A percentile compares a stretch with the other conserved stretches of the same genome.
These are phyloP conservation scores for Myriosclerotinia scirpicola DNA, from an alignment of 2,329 filamentous ascomycete species.

Conservation along the genomic window DNA sequence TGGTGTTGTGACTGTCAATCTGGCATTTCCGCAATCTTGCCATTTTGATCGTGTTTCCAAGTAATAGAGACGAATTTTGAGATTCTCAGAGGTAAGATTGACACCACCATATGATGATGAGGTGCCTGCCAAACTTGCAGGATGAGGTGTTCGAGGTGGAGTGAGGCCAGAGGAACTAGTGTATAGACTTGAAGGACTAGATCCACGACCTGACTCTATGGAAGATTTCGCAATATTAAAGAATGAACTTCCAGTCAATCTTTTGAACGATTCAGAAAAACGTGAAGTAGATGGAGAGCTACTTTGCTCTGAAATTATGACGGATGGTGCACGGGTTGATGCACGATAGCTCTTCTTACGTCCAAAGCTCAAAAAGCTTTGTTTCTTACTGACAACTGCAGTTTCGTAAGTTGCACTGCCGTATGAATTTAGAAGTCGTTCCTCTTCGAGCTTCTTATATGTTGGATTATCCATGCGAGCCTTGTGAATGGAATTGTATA, in stretches of 20 bases:
- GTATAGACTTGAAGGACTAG: constrained; percentile 45
- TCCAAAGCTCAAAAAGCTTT: constrained; percentile 50
- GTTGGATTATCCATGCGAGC: constrained; percentile 90
- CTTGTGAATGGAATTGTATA: constrained; percentile 86
- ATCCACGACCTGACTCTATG: constrained; percentile 51
- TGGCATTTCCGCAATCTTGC: constrained; percentile 86
- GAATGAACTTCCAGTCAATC: constrained; percentile 68
- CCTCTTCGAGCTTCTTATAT: constrained; percentile 68
- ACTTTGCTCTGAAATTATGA: constrained; percentile 66
- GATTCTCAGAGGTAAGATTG: constrained; percentile 71
- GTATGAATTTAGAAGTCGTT: constrained; percentile 70
- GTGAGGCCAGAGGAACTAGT: constrained; percentile 46
- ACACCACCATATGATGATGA: constrained; percentile 44
- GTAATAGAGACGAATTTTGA: constrained; percentile 83
- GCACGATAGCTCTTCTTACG: constrained; percentile 51
- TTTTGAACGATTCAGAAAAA: constrained; percentile 66
- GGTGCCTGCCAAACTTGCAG: constrained; percentile 33
- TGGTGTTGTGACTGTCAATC: constrained; percentile 79
- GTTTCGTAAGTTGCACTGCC: constrained; percentile 51
- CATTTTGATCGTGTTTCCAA: constrained; percentile 77
- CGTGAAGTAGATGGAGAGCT: constrained; percentile 70
- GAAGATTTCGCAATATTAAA: constrained; percentile 85
- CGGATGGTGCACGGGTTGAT: constrained; percentile 58
- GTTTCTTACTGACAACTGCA: constrained; percentile 46
- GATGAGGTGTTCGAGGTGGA: constrained; percentile 34